Conservation (phyloP, 257 asterid genomes). For the Solanum gracilifrons region DNA sequence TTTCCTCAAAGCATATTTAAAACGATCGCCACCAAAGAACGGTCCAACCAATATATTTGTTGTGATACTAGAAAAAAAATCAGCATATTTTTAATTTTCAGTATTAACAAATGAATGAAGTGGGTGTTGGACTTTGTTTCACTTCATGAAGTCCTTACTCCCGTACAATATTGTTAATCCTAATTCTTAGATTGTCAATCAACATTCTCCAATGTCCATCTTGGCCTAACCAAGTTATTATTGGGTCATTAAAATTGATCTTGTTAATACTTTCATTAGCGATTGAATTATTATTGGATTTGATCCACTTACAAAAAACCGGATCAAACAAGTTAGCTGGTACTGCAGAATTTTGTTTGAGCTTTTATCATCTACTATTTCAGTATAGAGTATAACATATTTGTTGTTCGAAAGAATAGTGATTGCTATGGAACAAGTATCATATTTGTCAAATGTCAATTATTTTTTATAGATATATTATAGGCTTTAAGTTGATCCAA, state of each 20-base stretch:
- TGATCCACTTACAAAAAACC: too few species aligned
- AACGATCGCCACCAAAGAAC: neutral
- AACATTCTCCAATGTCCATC: slow-evolving; percentile 6
- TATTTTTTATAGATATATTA: neutral
- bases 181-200: neutral
- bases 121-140: neutral
- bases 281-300: too few species aligned
- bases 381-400: too few species aligned
- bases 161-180: slow-evolving; percentile 2
- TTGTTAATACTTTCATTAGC: neutral
- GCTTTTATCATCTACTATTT: too few species aligned
- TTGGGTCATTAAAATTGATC: slow-evolving; percentile 10
- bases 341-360: too few species aligned
- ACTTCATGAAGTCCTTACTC: slow-evolving; percentile 6
- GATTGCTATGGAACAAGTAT: too few species aligned
- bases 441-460: too few species aligned
- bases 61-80: neutral
- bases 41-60: neutral
- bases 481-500: neutral
- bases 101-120: neutral
- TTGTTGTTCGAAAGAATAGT: too few species aligned
- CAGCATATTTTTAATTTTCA: neutral
- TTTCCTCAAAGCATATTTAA: too few species aligned
- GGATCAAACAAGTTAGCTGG: too few species aligned
- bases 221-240: slow-evolving; percentile 12